These are phyloP conservation scores for Chloranthus sessilifolius DNA, from an alignment of 164 flowering plant species.

Conservation along the genomic window DNA sequence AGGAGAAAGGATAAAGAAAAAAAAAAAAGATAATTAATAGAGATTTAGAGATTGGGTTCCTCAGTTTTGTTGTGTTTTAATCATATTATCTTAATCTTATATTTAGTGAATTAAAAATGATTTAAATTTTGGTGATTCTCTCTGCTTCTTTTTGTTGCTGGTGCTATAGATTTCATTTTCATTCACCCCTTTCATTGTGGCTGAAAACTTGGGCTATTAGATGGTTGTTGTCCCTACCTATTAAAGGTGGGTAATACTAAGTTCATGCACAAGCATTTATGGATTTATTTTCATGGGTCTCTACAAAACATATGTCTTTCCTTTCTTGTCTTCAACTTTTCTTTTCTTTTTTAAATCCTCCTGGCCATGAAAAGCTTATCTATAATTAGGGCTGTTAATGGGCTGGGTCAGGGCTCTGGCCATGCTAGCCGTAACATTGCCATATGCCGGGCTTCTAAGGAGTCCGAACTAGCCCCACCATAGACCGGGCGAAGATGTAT, in stretches of 20 bases:
- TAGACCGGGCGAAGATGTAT: too few species aligned
- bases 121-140: not conserved
- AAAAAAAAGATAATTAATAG: not conserved
- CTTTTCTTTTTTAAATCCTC: not conserved
- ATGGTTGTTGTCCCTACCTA: not conserved
- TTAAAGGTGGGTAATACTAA: constrained; percentile 1
- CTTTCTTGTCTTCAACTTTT: constrained; percentile 8
- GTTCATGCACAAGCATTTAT: constrained; percentile 10
- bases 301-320: constrained; percentile 4
- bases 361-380: not conserved
- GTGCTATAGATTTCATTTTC: not conserved
- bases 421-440: too few species aligned
- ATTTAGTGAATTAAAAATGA: too few species aligned
- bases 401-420: too few species aligned
- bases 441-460: too few species aligned
- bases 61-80: not conserved
- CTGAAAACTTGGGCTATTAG: constrained; percentile 3
- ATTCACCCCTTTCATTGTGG: not conserved
- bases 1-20: not conserved
- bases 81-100: too few species aligned
- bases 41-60: not conserved
- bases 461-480: too few species aligned
- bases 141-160: not conserved
- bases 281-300: constrained; percentile 24
- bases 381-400: not conserved